Conservation (phyloP, 352 stramenopile species). For the Globisporangium sylvaticum region DNA sequence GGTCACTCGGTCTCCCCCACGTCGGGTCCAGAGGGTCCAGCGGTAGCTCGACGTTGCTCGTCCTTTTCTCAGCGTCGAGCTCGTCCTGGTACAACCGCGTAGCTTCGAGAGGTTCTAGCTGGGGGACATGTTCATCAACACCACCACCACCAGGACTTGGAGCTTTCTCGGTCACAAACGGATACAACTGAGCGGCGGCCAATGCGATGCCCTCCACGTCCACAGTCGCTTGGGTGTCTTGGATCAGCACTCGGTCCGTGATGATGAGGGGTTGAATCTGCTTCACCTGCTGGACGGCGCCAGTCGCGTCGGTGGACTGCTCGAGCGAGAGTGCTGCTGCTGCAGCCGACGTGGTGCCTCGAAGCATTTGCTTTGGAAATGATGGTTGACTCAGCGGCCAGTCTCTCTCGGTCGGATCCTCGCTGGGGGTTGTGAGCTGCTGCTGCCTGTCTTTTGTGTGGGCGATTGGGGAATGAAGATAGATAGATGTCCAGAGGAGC, state of each 20-base stretch:
- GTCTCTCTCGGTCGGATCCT: too few species aligned
- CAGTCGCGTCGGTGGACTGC: conserved; percentile 3
- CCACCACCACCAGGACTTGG: neutral
- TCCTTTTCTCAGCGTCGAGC: neutral
- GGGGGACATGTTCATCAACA: neutral
- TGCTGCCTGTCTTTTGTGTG: neutral
- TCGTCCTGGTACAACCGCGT: neutral
- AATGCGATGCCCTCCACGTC: neutral
- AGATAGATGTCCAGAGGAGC: too few species aligned
- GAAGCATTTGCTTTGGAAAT: conserved; percentile 1
- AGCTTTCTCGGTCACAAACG: neutral
- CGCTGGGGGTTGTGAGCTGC: neutral
- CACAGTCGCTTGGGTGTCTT: neutral
- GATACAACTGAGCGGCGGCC: neutral
- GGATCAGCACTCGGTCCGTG: neutral
- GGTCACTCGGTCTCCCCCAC: conserved; percentile 1
- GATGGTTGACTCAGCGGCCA: neutral
- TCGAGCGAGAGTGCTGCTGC: neutral
- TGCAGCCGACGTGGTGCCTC: neutral
- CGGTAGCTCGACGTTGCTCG: neutral
- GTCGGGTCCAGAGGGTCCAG: neutral
- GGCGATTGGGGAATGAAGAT: neutral
- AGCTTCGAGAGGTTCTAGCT: neutral
- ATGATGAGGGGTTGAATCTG: neutral
- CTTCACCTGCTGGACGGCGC: neutral